Percentiles rank a stretch among this genome's conserved stretches.
Evolutionary conservation across 2,329 filamentous ascomycete species (phyloP).

Genomic region (Pleomassaria siparia): DNA sequence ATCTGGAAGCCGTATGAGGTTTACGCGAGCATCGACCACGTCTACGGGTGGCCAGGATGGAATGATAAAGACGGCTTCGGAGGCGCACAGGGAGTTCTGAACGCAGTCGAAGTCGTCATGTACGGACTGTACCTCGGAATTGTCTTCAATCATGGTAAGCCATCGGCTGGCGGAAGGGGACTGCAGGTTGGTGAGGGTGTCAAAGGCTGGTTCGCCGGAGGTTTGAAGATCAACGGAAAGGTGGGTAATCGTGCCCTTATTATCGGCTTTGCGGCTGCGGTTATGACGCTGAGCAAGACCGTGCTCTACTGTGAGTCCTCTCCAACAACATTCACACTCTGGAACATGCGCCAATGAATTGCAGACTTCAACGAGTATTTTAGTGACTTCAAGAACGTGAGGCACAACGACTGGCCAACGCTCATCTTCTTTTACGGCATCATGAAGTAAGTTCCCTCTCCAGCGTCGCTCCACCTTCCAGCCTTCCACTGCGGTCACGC

Average conservation of each 20-base stretch:
- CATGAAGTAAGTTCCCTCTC: constrained; percentile 60
- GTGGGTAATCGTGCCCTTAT: constrained; percentile 58
- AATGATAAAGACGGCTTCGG: constrained; percentile 71
- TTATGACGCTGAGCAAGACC: constrained; percentile 70
- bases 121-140: constrained; percentile 65
- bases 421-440: constrained; percentile 64
- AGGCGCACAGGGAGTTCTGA: constrained; percentile 70
- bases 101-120: constrained; percentile 66
- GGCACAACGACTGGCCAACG: constrained; percentile 59
- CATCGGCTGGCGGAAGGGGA: constrained; percentile 41
- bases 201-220: constrained; percentile 50
- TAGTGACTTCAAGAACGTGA: constrained; percentile 61
- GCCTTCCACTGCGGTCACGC: background rate
- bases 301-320: constrained; percentile 62
- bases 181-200: constrained; percentile 42
- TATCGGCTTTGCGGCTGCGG: constrained; percentile 59
- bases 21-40: constrained; percentile 76
- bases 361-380: constrained; percentile 63
- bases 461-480: background rate
- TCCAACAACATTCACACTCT: background rate
- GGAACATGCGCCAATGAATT: constrained; percentile 10
- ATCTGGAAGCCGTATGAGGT: constrained; percentile 77
- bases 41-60: constrained; percentile 78
- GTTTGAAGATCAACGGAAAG: constrained; percentile 54
- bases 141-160: constrained; percentile 46